Evolutionary conservation across 148 eudicot species (phyloP).

Genomic region (Silene conica): DNA sequence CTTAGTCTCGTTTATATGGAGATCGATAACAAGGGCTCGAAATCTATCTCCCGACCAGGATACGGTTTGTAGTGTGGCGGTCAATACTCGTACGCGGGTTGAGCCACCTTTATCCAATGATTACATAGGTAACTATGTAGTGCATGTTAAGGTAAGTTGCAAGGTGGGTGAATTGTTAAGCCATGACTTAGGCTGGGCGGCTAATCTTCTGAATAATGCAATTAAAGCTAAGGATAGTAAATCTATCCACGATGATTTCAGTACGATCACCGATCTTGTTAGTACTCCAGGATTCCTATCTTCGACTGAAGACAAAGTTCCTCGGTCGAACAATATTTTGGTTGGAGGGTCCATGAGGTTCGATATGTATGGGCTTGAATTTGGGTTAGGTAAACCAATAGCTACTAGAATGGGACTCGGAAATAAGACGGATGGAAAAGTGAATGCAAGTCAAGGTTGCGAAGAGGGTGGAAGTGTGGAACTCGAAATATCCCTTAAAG

Average conservation of each 20-base stretch:
- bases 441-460: not conserved
- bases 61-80: conserved; percentile 57
- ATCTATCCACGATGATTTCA: not conserved
- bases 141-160: conserved; percentile 16
- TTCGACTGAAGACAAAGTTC: not conserved
- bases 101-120: conserved; percentile 43
- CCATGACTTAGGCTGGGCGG: conserved; percentile 41
- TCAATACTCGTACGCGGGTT: conserved; percentile 49
- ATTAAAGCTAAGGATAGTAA: conserved; percentile 39
- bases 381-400: conserved; percentile 5
- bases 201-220: conserved; percentile 25
- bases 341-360: not conserved
- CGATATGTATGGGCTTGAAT: not conserved
- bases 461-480: conserved; percentile 10
- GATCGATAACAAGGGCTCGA: conserved; percentile 2
- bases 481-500: not conserved
- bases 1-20: conserved; percentile 3
- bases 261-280: not conserved
- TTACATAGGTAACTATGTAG: conserved; percentile 59
- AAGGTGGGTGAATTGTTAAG: conserved; percentile 41
- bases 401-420: not conserved
- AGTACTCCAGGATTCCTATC: no score
- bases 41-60: conserved; percentile 21
- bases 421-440: conserved; percentile 12
- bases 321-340: no score